Conservation (phyloP, 176 grass and related monocot species). For the Eleusine indica region DNA sequence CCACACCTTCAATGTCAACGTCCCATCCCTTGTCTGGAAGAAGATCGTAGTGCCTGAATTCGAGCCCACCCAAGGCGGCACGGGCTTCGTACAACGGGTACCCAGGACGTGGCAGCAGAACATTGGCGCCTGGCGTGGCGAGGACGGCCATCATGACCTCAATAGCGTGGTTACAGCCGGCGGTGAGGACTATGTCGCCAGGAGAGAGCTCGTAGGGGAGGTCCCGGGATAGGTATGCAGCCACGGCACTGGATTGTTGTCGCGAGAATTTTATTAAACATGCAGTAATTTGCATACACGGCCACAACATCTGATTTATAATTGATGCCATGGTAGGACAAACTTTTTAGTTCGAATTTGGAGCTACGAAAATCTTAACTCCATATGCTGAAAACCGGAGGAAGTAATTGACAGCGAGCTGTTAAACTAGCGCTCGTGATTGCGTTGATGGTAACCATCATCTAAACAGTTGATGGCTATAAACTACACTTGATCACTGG, state of each 20-base stretch:
- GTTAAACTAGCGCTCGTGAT: too few species aligned
- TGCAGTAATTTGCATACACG: too few species aligned
- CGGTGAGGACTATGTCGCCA: constrained; percentile 52
- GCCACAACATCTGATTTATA: too few species aligned
- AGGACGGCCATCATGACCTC: constrained; percentile 53
- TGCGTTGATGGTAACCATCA: too few species aligned
- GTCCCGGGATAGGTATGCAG: constrained; percentile 51
- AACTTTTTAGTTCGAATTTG: too few species aligned
- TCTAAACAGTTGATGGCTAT: too few species aligned
- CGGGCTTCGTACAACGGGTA: constrained; percentile 3
- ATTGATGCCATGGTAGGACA: too few species aligned
- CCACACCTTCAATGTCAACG: constrained; percentile 1
- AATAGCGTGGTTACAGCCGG: constrained; percentile 52
- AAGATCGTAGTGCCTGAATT: neutral
- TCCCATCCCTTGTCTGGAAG: neutral
- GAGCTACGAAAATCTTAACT: too few species aligned
- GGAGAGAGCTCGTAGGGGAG: constrained; percentile 50
- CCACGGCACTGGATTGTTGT: constrained; percentile 44
- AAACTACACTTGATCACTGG: too few species aligned
- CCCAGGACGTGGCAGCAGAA: constrained; percentile 8
- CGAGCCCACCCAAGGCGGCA: neutral
- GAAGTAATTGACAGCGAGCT: too few species aligned
- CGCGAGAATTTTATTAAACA: neutral
- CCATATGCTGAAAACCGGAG: too few species aligned
- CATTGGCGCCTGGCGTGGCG: constrained; percentile 48